Conservation (phyloP, 1,284 basidiomycete genomes). For the Inonotus obliquus region DNA sequence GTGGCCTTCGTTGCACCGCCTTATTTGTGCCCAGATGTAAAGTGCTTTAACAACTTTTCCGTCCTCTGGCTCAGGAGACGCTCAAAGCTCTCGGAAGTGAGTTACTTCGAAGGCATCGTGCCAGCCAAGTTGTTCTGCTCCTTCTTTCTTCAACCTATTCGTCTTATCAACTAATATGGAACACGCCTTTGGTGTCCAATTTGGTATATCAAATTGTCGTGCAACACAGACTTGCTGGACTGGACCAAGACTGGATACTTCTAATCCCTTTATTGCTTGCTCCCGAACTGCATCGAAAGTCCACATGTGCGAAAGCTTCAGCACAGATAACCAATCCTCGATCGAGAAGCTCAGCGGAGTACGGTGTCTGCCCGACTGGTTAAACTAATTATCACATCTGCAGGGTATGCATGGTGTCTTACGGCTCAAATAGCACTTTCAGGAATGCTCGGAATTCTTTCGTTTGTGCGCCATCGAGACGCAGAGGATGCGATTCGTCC, state of each 20-base stretch:
- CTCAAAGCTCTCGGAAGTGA: not conserved
- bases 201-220: not conserved
- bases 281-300: not conserved
- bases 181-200: not conserved
- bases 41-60: not conserved
- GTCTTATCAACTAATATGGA: not conserved
- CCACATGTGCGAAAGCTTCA: constrained; percentile 11
- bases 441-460: not conserved
- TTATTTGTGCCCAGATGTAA: not conserved
- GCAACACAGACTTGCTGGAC: not conserved
- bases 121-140: constrained; percentile 3
- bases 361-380: too few species aligned
- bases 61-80: too few species aligned
- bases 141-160: not conserved
- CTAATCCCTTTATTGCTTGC: not conserved
- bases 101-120: not conserved
- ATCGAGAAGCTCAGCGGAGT: too few species aligned
- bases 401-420: too few species aligned
- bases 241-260: not conserved
- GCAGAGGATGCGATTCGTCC: not conserved
- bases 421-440: too few species aligned
- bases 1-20: not conserved
- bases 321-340: not conserved
- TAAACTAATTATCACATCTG: not conserved
- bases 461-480: not conserved